These are phyloP conservation scores for Ichthyophthirius multifiliis DNA, from an alignment of 169 alveolate species.

Conservation along the genomic window DNA sequence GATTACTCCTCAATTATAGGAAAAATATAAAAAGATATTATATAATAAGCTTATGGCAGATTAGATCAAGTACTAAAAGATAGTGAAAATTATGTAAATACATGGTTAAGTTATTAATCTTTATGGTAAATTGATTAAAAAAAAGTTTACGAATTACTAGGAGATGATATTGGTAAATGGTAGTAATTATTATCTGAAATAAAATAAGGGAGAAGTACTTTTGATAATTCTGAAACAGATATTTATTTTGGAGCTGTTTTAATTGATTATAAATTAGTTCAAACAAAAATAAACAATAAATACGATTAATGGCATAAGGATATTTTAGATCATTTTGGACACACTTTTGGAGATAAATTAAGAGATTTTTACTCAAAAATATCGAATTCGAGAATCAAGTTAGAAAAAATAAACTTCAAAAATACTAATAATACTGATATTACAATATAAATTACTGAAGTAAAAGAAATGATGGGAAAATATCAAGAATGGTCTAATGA, in stretches of 20 bases:
- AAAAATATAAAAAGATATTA: conserved; percentile 49
- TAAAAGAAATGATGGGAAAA: conserved; percentile 87
- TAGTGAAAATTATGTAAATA: conserved; percentile 85
- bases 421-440: conserved; percentile 69
- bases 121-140: conserved; percentile 94
- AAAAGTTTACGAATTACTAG: conserved; percentile 84
- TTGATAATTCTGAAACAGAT: conserved; percentile 91
- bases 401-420: conserved; percentile 70
- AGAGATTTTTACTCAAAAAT: conserved; percentile 59
- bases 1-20: conserved; percentile 28
- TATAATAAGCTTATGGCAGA: conserved; percentile 59
- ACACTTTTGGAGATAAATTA: conserved; percentile 82
- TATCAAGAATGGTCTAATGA: conserved; percentile 85
- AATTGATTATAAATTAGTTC: conserved; percentile 82
- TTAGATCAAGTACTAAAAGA: conserved; percentile 68
- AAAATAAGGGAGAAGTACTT: conserved; percentile 87
- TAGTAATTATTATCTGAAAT: conserved; percentile 92
- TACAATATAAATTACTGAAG: conserved; percentile 86
- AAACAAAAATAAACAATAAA: conserved; percentile 82
- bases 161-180: conserved; percentile 94
- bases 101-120: conserved; percentile 95
- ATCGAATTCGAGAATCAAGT: conserved; percentile 53
- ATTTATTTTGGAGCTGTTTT: conserved; percentile 93
- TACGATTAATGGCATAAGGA: conserved; percentile 96
- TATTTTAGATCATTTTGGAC: conserved; percentile 91